Evolutionary conservation across 2,329 filamentous ascomycete species (phyloP).

Genomic region (Aureobasidium lini): DNA sequence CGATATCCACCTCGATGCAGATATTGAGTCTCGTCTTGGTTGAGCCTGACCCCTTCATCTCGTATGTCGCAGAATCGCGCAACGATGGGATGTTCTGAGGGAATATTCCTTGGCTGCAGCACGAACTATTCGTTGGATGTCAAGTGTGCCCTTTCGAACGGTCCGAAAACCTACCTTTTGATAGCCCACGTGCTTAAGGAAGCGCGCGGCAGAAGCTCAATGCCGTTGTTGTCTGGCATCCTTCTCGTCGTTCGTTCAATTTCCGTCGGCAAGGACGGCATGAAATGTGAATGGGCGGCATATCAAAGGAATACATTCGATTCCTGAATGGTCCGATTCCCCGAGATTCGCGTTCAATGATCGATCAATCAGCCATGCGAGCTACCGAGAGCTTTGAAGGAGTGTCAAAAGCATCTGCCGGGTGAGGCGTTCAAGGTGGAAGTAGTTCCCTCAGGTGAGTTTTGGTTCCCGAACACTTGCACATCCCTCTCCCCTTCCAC

Average conservation of each 20-base stretch:
- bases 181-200: conserved; percentile 1
- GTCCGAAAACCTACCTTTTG: not conserved
- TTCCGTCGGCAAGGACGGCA: not conserved
- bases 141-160: not conserved
- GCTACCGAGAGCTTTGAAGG: not conserved
- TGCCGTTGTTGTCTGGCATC: not conserved
- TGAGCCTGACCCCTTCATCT: not conserved
- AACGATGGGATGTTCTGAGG: not conserved
- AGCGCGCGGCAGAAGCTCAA: not conserved
- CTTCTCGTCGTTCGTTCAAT: not conserved
- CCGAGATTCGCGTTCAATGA: not conserved
- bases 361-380: not conserved
- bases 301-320: not conserved
- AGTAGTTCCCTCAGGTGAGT: not conserved
- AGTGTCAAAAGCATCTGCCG: not conserved
- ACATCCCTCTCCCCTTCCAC: not conserved
- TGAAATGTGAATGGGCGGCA: no score
- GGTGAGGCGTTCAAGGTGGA: not conserved
- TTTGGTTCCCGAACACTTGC: not conserved
- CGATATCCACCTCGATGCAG: conserved; percentile 1
- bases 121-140: not conserved
- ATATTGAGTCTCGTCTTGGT: not conserved
- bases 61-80: not conserved
- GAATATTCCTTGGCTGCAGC: not conserved
- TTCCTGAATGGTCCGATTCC: not conserved